phyloP scores from a whole-genome alignment of 1,284 basidiomycete genomes.

The Chalciporus sp. region DNA sequence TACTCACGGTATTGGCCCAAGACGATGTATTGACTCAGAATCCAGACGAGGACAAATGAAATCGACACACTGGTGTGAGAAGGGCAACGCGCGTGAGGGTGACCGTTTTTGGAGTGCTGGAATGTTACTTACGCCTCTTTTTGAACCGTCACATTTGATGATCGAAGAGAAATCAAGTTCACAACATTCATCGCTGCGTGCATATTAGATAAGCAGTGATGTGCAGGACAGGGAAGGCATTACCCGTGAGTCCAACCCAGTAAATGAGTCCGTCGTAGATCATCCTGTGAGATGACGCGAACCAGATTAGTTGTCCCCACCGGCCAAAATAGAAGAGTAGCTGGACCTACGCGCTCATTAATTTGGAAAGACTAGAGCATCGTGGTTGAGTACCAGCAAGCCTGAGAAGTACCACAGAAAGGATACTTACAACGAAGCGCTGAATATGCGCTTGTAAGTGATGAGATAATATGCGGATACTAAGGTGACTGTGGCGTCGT shows the following conservation, averaged over 20 bases:
- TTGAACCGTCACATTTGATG: background rate
- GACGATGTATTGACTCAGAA: background rate
- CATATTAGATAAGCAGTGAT: background rate
- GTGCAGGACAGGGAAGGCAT: background rate
- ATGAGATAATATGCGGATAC: background rate
- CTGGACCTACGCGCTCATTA: background rate
- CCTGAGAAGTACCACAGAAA: background rate
- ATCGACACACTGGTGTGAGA: background rate
- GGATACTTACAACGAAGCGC: background rate
- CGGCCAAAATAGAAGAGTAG: background rate
- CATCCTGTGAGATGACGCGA: background rate
- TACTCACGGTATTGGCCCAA: background rate
- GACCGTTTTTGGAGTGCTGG: background rate
- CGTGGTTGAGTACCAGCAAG: background rate
- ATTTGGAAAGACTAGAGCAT: background rate
- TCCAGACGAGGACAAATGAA: background rate
- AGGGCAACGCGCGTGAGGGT: background rate
- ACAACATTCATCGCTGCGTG: background rate
- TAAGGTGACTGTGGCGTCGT: background rate
- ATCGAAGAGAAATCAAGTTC: background rate
- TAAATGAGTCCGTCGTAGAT: background rate
- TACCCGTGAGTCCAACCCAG: background rate
- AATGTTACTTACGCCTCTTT: background rate
- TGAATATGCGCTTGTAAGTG: background rate
- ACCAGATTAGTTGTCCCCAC: background rate